These are phyloP conservation scores for Aschersonia sp. DNA, from an alignment of 2,329 filamentous ascomycete species.

Conservation along the genomic window DNA sequence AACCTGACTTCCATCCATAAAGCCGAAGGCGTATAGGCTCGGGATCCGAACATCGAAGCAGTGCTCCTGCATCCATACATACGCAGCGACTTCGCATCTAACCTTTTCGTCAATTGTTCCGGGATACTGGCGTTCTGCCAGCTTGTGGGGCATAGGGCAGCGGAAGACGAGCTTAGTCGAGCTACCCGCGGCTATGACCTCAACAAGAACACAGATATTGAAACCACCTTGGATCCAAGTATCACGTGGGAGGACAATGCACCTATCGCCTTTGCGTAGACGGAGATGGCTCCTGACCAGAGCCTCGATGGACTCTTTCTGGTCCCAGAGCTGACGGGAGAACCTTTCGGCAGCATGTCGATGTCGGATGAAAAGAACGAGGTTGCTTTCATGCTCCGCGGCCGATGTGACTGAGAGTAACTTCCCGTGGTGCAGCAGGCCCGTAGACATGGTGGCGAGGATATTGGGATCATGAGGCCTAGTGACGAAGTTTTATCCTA, in stretches of 20 bases:
- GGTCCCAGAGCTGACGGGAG: slow-evolving; percentile 3
- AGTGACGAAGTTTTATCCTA: no score
- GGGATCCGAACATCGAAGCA: slow-evolving; percentile 21
- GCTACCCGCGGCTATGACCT: slow-evolving; percentile 1
- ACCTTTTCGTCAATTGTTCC: slow-evolving; percentile 27
- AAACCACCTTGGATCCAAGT: slow-evolving; percentile 16
- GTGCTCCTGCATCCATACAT: slow-evolving; percentile 21
- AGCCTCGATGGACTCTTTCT: slow-evolving; percentile 4
- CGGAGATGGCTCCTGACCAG: slow-evolving; percentile 5
- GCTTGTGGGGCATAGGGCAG: slow-evolving; percentile 16
- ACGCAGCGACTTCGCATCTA: slow-evolving; percentile 21
- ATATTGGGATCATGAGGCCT: no score
- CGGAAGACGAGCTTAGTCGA: slow-evolving; percentile 5
- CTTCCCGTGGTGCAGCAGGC: neutral
- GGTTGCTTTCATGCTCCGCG: neutral
- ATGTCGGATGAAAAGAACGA: neutral
- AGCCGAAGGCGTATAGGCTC: slow-evolving; percentile 8
- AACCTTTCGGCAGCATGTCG: neutral
- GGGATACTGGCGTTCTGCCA: slow-evolving; percentile 17
- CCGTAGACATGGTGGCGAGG: no score
- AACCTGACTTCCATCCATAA: neutral
- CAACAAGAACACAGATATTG: slow-evolving; percentile 16
- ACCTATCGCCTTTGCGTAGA: neutral
- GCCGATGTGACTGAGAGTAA: neutral
- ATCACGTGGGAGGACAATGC: slow-evolving; percentile 1